Conservation (phyloP, 352 stramenopile genomes). For the Pythium plurisporium region DNA sequence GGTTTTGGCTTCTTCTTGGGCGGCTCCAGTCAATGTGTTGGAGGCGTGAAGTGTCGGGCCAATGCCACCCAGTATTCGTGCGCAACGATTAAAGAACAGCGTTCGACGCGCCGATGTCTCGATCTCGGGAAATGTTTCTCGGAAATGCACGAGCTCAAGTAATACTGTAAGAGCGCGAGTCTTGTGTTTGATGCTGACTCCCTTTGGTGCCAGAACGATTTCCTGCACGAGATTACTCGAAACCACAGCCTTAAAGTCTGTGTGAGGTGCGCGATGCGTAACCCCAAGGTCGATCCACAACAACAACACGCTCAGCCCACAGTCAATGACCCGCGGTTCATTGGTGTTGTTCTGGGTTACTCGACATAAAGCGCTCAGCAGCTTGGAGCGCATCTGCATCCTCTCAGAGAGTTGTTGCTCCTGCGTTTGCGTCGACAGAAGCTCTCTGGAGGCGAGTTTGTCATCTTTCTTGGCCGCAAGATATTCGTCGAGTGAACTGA, state of each 20-base stretch:
- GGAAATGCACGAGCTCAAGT: constrained; percentile 19
- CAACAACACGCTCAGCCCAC: constrained; percentile 17
- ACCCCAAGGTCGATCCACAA: constrained; percentile 23
- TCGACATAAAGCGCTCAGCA: constrained; percentile 28
- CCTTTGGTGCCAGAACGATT: constrained; percentile 24
- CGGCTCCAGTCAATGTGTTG: not conserved
- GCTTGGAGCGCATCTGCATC: constrained; percentile 23
- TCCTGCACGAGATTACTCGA: constrained; percentile 27
- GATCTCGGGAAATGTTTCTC: constrained; percentile 21
- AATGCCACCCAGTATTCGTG: constrained; percentile 45
- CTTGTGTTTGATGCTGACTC: constrained; percentile 17
- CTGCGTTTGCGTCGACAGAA: constrained; percentile 6
- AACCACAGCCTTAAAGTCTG: constrained; percentile 23
- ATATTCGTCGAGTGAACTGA: constrained; percentile 22
- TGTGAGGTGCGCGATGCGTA: not conserved
- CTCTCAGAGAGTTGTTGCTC: constrained; percentile 19
- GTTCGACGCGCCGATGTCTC: constrained; percentile 21
- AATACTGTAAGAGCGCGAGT: constrained; percentile 15
- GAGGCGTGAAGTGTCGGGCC: not conserved
- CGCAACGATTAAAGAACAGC: constrained; percentile 68
- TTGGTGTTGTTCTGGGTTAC: constrained; percentile 30
- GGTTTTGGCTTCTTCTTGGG: constrained; percentile 8
- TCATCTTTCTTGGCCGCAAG: constrained; percentile 19
- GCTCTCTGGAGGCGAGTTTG: not conserved
- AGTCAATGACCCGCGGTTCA: constrained; percentile 16